Evolutionary conservation across 116 monocot species (phyloP), one percentile per base, ranked within the genome.

Genomic region (Trichopus zeylanicus): DNA sequence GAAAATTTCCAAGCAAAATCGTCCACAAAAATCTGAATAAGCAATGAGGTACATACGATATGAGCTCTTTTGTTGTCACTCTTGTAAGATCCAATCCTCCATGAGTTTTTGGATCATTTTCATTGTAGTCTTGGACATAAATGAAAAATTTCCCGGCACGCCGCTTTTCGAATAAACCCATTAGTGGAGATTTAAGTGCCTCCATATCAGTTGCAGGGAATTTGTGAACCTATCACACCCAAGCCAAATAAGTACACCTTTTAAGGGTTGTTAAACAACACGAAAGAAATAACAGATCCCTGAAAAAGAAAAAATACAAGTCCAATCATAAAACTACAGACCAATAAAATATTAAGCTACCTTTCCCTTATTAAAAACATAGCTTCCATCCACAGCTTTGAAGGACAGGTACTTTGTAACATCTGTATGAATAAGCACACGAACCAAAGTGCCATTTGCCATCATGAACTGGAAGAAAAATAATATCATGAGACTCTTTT

Each of bases 141-240:
- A 89, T 77, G 48, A 89, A 84, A 67, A 95, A 95, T 28, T 89
- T 95, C 31, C 84, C 57, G 64, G 86, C 86, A 69, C 95, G 67
- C 0, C 95, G 82, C 65, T 95, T 95, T 67, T 95, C 95, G 76
- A 95, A 89, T 62, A 95, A 57, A 48, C 95, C 95, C 95, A 95
- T 95, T 60, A 95, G 64, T 56, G 95, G 95, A 71, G 95, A 95
- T 71, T 70, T 89, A 24, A 95, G 81, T 26, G 95, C 95, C 63
- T 95, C 95, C 84, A 95, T 81, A 64, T 95, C 95, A 53, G 86
- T 95, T 46, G 89, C 81, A 69, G 95, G 95, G 57, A 84, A 86
- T 70, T 95, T 95, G 67, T 95, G 95, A 61, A 94, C 71, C 89
- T 94, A 71, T 57, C 35, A 33, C 47, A 29, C 20, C 22, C 64